Percentiles rank a stretch among this genome's conserved stretches.
phyloP scores from a whole-genome alignment of 2,329 filamentous ascomycete genomes.

The Hypoxylon rubiginosum region DNA sequence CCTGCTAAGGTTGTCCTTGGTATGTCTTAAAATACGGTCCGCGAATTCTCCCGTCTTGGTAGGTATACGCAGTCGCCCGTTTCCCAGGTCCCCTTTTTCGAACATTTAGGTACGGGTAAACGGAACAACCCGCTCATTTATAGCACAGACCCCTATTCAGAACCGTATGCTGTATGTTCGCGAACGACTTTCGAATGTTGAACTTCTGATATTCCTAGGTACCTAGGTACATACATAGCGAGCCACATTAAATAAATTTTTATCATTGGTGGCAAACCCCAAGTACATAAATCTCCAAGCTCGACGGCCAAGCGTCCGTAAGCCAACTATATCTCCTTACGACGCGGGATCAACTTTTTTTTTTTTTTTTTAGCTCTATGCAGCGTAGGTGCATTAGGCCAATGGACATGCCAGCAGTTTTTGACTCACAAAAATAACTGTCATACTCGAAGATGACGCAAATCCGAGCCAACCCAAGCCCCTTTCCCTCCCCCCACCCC shows the following conservation, averaged over 20 bases:
- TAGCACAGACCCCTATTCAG: not conserved
- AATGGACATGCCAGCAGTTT: constrained; percentile 25
- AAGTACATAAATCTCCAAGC: not conserved
- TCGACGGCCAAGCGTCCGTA: not conserved
- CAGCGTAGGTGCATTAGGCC: constrained; percentile 11
- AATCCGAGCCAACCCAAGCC: constrained; percentile 11
- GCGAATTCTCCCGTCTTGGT: constrained; percentile 26
- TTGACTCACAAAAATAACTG: constrained; percentile 35
- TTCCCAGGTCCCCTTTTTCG: not conserved
- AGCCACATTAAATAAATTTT: not conserved
- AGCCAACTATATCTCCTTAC: not conserved
- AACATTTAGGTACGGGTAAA: constrained; percentile 29
- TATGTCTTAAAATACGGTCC: too few species aligned
- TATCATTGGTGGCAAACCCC: not conserved
- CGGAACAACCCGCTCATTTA: constrained; percentile 25
- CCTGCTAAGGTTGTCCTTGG: not conserved
- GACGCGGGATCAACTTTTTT: not conserved
- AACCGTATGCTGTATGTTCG: not conserved
- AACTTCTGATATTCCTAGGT: not conserved
- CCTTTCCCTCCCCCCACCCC: not conserved
- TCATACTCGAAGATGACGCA: constrained; percentile 35
- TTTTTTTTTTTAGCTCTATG: constrained; percentile 2
- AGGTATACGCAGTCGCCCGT: constrained; percentile 24
- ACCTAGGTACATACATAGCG: not conserved
- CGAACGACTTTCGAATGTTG: not conserved